phyloP scores from a whole-genome alignment of 2,329 filamentous ascomycete genomes.

The Fusarium oxysporum region DNA sequence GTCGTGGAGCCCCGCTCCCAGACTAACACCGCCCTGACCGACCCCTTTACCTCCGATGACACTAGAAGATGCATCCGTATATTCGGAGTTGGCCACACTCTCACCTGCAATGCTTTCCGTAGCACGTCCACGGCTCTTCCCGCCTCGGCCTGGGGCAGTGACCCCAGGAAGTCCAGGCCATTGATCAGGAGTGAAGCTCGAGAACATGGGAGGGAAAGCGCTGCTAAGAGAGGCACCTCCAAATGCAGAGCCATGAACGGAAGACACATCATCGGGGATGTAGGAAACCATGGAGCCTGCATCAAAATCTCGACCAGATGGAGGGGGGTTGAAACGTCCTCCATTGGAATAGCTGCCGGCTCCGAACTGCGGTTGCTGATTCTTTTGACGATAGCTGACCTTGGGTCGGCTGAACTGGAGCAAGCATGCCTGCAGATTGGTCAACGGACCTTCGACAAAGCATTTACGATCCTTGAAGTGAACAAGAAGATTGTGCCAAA shows the following conservation, averaged over 20 bases:
- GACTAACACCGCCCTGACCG: constrained; percentile 87
- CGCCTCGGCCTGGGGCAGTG: constrained; percentile 68
- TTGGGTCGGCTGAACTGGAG: constrained; percentile 96
- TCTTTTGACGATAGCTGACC: constrained; percentile 91
- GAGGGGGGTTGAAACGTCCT: constrained; percentile 56
- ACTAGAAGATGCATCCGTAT: constrained; percentile 84
- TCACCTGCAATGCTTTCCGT: constrained; percentile 89
- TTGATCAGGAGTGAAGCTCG: constrained; percentile 85
- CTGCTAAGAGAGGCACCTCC: constrained; percentile 79
- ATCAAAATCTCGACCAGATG: constrained; percentile 70
- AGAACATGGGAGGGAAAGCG: constrained; percentile 95
- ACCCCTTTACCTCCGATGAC: constrained; percentile 80
- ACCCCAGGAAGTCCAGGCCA: constrained; percentile 88
- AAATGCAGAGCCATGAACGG: constrained; percentile 90
- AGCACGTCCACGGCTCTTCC: constrained; percentile 74
- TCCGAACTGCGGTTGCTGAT: constrained; percentile 75
- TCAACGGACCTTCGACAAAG: constrained; percentile 93
- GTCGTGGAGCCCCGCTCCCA: constrained; percentile 82
- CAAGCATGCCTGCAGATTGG: constrained; percentile 94
- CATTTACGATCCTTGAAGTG: constrained; percentile 98
- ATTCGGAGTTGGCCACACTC: constrained; percentile 90
- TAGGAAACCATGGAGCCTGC: constrained; percentile 92
- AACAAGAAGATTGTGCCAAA: constrained; percentile 94
- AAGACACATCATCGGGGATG: constrained; percentile 96
- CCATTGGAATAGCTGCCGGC: constrained; percentile 53